Conservation (phyloP, 2,329 filamentous ascomycete genomes). For the Trichoderma sp. region DNA sequence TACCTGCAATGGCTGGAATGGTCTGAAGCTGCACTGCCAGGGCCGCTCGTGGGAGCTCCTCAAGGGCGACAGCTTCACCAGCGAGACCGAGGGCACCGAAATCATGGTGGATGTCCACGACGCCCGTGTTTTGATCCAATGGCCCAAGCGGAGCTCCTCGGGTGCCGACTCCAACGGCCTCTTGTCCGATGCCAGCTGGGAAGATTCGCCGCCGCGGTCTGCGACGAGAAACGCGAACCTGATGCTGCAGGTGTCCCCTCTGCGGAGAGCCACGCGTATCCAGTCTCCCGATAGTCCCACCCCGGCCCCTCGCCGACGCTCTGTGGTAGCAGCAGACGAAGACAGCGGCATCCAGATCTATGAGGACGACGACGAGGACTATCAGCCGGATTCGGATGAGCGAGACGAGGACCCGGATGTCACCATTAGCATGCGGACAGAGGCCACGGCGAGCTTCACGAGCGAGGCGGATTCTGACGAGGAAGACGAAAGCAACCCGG, state of each 20-base stretch:
- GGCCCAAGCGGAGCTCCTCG: slow-evolving; percentile 61
- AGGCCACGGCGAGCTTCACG: slow-evolving; percentile 51
- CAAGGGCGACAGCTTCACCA: slow-evolving; percentile 87
- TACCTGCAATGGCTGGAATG: slow-evolving; percentile 93
- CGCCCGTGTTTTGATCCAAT: slow-evolving; percentile 81
- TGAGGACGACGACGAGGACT: slow-evolving; percentile 53
- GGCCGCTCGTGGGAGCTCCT: slow-evolving; percentile 79
- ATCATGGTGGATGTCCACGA: slow-evolving; percentile 97
- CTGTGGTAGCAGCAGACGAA: slow-evolving; percentile 40
- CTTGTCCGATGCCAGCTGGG: slow-evolving; percentile 69
- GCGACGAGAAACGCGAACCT: slow-evolving; percentile 26
- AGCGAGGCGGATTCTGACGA: slow-evolving; percentile 54
- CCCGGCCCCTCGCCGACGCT: slow-evolving; percentile 47
- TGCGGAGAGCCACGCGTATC: slow-evolving; percentile 57
- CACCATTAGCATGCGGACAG: slow-evolving; percentile 49
- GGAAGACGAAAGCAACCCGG: slow-evolving; percentile 66
- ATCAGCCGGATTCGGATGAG: slow-evolving; percentile 34
- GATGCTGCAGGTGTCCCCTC: slow-evolving; percentile 60
- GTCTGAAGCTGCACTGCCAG: slow-evolving; percentile 86
- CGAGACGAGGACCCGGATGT: slow-evolving; percentile 26
- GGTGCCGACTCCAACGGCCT: slow-evolving; percentile 43
- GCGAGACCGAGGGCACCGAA: slow-evolving; percentile 80
- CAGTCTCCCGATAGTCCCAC: slow-evolving; percentile 72
- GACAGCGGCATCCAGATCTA: slow-evolving; percentile 63
- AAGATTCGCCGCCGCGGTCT: slow-evolving; percentile 53